Evolutionary conservation across 2,329 filamentous ascomycete genomes (phyloP).

Genomic region (Fusarium sulawesiense): DNA sequence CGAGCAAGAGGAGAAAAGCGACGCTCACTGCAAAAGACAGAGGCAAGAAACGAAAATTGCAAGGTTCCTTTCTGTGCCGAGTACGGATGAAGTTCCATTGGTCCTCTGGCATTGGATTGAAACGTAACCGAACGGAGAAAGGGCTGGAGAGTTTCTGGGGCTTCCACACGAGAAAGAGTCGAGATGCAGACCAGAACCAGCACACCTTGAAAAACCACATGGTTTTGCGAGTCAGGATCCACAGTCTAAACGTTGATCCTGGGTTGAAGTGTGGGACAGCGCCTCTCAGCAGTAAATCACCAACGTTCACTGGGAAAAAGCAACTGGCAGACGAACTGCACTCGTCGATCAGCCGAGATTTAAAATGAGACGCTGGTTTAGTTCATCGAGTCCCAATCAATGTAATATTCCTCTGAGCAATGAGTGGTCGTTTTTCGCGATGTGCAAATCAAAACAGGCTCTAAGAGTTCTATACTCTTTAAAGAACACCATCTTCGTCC

Average conservation of each 20-base stretch:
- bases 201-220: conserved; percentile 32
- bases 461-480: not conserved
- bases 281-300: not conserved
- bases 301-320: conserved; percentile 17
- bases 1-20: conserved; percentile 10
- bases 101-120: conserved; percentile 5
- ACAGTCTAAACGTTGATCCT: conserved; percentile 22
- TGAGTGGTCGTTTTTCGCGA: not conserved
- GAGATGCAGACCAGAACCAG: conserved; percentile 4
- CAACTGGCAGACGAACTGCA: not conserved
- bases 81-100: conserved; percentile 21
- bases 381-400: not conserved
- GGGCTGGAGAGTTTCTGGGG: conserved; percentile 21
- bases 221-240: conserved; percentile 40
- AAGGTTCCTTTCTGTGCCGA: conserved; percentile 17
- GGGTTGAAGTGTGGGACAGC: conserved; percentile 7
- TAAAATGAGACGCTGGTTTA: conserved; percentile 13
- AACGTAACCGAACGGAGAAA: conserved; percentile 5
- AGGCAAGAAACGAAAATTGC: not conserved
- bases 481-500: not conserved
- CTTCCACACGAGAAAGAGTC: conserved; percentile 11
- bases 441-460: not conserved
- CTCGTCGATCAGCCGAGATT: conserved; percentile 23
- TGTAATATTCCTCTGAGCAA: not conserved
- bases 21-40: not conserved